Conservation (phyloP, 768 basidiomycete species). For the Boletus tylopilopsis region DNA sequence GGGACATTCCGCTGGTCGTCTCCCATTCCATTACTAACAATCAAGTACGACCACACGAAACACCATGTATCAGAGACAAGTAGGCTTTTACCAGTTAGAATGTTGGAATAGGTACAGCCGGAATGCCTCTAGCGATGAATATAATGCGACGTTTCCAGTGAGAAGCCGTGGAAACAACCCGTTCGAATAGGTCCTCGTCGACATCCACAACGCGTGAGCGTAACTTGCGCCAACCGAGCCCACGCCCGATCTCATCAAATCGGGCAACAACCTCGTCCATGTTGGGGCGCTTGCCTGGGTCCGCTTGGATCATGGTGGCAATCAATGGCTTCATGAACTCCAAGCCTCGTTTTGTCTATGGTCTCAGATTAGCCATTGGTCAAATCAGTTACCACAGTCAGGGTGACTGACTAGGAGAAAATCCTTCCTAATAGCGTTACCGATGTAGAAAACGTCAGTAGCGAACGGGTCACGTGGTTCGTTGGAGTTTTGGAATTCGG, state of each 20-base stretch:
- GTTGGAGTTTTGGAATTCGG: conserved; percentile 25
- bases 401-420: conserved; percentile 29
- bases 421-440: conserved; percentile 34
- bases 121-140: conserved; percentile 15
- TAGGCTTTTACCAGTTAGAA: no score
- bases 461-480: conserved; percentile 37
- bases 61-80: no score
- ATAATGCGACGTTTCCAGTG: conserved; percentile 26
- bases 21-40: no score
- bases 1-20: no score
- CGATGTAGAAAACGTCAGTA: conserved; percentile 40
- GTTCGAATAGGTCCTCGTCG: not conserved
- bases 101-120: conserved; percentile 10
- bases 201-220: conserved; percentile 21
- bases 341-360: conserved; percentile 4
- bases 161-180: not conserved
- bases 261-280: conserved; percentile 35
- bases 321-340: conserved; percentile 16
- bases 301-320: conserved; percentile 33
- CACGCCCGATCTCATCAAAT: conserved; percentile 20
- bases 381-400: no score
- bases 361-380: no score
- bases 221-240: conserved; percentile 21
- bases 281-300: conserved; percentile 33
- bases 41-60: no score